Evolutionary conservation across 2,329 filamentous ascomycete genomes (phyloP).

Genomic region (Paraphaeosphaeria minitans): DNA sequence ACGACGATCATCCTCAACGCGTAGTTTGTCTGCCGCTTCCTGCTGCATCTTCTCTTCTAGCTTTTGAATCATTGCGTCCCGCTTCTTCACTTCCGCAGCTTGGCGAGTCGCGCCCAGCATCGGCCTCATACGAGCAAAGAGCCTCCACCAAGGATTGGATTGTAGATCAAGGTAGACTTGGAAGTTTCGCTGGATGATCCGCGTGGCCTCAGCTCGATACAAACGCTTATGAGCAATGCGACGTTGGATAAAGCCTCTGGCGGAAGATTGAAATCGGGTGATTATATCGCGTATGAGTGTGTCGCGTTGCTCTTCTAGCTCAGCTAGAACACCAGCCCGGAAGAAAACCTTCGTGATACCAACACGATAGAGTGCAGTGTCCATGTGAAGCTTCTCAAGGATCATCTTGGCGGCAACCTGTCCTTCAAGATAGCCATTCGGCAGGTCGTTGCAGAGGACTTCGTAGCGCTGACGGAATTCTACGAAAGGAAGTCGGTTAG

Average conservation of each 20-base stretch:
- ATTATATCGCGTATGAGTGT: conserved; percentile 92
- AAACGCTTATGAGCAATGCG: conserved; percentile 89
- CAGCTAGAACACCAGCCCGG: conserved; percentile 90
- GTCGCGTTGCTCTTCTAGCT: conserved; percentile 95
- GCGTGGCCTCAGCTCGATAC: conserved; percentile 91
- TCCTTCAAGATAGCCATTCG: conserved; percentile 88
- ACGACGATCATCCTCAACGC: conserved; percentile 87
- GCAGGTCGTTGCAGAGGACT: conserved; percentile 84
- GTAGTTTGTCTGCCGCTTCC: conserved; percentile 75
- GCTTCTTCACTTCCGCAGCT: conserved; percentile 89
- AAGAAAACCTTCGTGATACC: conserved; percentile 98
- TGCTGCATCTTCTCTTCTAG: conserved; percentile 82
- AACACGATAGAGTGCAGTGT: conserved; percentile 86
- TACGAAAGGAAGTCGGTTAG: conserved; percentile 86
- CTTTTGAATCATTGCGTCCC: conserved; percentile 89
- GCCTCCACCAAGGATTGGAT: conserved; percentile 95
- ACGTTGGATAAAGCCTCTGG: conserved; percentile 86
- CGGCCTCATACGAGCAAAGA: conserved; percentile 94
- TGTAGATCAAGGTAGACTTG: conserved; percentile 88
- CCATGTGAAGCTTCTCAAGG: conserved; percentile 84
- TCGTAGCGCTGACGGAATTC: conserved; percentile 97
- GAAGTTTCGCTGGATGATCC: conserved; percentile 94
- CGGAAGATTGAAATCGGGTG: conserved; percentile 88
- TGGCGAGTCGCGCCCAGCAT: conserved; percentile 90
- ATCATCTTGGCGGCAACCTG: conserved; percentile 85